These are phyloP conservation scores for Krasilnikovozyma curviuscula DNA, from an alignment of 768 basidiomycete species.

Conservation along the genomic window DNA sequence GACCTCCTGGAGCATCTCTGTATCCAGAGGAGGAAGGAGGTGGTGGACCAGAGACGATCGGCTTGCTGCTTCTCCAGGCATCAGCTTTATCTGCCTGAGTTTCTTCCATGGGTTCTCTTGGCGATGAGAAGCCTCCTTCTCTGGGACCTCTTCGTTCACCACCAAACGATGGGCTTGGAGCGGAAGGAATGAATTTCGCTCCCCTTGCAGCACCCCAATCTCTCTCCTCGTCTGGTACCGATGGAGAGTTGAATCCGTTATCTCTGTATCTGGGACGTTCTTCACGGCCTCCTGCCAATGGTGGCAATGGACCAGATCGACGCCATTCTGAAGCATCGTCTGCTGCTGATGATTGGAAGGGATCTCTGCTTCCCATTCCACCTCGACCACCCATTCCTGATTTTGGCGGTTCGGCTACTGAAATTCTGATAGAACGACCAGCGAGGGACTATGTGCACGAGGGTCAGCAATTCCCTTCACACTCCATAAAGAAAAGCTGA, in stretches of 20 bases:
- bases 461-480: background rate
- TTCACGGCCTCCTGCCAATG: slow-evolving; percentile 10
- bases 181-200: slow-evolving; percentile 24
- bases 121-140: slow-evolving; percentile 15
- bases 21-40: no score
- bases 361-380: background rate
- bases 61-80: slow-evolving; percentile 21
- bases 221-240: slow-evolving; percentile 20
- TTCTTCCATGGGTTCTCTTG: slow-evolving; percentile 14
- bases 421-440: slow-evolving; percentile 66
- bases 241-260: slow-evolving; percentile 10
- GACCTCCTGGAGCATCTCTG: slow-evolving; percentile 22
- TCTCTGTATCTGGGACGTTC: slow-evolving; percentile 30
- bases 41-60: slow-evolving; percentile 22
- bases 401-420: slow-evolving; percentile 91
- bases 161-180: slow-evolving; percentile 7
- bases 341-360: slow-evolving; percentile 35
- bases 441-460: slow-evolving; percentile 37
- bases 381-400: slow-evolving; percentile 16
- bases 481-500: no score
- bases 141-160: slow-evolving; percentile 14
- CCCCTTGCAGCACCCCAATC: slow-evolving; percentile 28
- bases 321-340: slow-evolving; percentile 77
- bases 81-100: slow-evolving; percentile 20
- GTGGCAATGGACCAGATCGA: slow-evolving; percentile 63